These are phyloP conservation scores for Phytophthora tentaculata DNA, from an alignment of 352 stramenopile genomes.

Conservation along the genomic window DNA sequence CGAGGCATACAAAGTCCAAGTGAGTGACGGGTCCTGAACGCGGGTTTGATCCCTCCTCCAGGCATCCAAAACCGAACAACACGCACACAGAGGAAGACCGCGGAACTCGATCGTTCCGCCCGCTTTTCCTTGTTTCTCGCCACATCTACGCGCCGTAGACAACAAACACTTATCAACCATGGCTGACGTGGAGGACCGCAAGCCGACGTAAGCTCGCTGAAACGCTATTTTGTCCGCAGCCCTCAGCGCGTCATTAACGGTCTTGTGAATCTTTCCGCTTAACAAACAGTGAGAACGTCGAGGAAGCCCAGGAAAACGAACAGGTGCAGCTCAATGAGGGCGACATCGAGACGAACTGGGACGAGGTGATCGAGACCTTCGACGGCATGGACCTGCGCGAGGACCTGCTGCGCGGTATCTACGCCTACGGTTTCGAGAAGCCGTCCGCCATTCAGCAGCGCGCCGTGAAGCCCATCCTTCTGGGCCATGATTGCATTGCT, in stretches of 20 bases:
- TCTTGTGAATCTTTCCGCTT: constrained; percentile 6
- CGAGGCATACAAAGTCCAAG: constrained; percentile 76
- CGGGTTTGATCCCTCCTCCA: constrained; percentile 26
- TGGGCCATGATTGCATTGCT: constrained; percentile 98
- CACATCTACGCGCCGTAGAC: constrained; percentile 36
- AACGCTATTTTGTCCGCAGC: background rate
- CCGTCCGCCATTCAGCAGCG: constrained; percentile 99
- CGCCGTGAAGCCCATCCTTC: constrained; percentile 97
- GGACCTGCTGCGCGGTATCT: constrained; percentile 99
- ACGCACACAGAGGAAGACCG: constrained; percentile 49
- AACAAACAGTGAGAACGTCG: constrained; percentile 50
- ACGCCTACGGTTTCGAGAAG: constrained; percentile 99
- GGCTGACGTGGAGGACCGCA: constrained; percentile 84
- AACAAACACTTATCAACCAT: constrained; percentile 48
- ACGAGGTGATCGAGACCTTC: constrained; percentile 98
- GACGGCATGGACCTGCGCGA: constrained; percentile 99
- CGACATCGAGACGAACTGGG: constrained; percentile 99
- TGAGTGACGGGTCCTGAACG: constrained; percentile 24
- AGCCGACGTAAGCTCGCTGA: constrained; percentile 47
- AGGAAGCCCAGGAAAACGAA: constrained; percentile 66
- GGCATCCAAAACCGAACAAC: constrained; percentile 44
- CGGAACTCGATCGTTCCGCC: constrained; percentile 32
- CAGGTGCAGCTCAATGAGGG: constrained; percentile 87
- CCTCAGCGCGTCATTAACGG: constrained; percentile 8
- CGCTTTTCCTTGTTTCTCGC: constrained; percentile 29